Conservation (phyloP, 1,284 basidiomycete genomes). For the Apiotrichum veenhuisii region DNA sequence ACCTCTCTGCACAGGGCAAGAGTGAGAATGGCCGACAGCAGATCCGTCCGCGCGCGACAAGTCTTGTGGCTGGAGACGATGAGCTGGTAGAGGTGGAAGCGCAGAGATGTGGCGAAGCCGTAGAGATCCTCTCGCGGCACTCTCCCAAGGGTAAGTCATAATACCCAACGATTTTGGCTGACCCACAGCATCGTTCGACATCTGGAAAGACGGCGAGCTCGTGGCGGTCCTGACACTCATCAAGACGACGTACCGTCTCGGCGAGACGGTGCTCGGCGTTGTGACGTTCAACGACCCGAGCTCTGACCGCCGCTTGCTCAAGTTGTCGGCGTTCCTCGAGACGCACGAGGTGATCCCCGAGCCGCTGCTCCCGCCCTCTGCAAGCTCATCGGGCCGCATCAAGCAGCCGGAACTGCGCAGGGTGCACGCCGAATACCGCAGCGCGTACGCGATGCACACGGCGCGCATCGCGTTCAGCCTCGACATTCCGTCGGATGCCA, state of each 20-base stretch:
- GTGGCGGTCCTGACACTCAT: constrained; percentile 87
- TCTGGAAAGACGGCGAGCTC: constrained; percentile 79
- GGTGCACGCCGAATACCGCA: constrained; percentile 76
- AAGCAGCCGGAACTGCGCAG: constrained; percentile 46
- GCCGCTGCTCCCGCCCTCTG: constrained; percentile 52
- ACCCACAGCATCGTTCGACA: constrained; percentile 76
- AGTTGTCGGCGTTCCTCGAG: constrained; percentile 81
- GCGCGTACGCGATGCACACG: constrained; percentile 66
- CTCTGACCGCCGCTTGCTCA: constrained; percentile 4
- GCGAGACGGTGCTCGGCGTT: constrained; percentile 81
- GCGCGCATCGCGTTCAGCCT: constrained; percentile 75
- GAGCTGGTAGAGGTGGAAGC: constrained; percentile 52
- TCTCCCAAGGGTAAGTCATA: constrained; percentile 71
- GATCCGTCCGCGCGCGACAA: constrained; percentile 21
- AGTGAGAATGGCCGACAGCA: background rate
- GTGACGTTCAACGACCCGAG: constrained; percentile 70
- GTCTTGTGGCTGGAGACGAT: constrained; percentile 36
- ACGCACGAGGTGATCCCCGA: constrained; percentile 74
- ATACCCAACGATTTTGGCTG: background rate
- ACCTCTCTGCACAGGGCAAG: background rate
- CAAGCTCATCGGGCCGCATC: constrained; percentile 29
- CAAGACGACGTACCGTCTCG: constrained; percentile 81
- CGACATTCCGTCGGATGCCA: constrained; percentile 82
- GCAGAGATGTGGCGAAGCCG: constrained; percentile 69
- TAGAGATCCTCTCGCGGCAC: constrained; percentile 82